A percentile compares a stretch with the other conserved stretches of the same genome.
These are phyloP conservation scores for Dianthus caryophyllus DNA, from an alignment of 148 eudicot genomes.

Conservation along the genomic window DNA sequence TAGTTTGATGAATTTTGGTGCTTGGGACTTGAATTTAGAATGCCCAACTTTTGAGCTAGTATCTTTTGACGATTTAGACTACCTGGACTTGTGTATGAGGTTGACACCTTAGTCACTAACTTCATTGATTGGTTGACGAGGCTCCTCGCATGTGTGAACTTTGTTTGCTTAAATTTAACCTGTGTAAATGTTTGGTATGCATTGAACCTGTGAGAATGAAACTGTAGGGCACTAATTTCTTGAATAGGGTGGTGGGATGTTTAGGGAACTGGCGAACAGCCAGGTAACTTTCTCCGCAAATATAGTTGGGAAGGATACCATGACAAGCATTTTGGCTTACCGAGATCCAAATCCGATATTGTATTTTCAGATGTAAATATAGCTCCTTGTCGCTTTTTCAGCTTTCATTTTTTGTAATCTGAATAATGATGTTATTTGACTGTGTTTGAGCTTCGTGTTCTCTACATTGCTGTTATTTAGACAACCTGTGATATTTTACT, in stretches of 20 bases:
- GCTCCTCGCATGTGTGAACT: neutral
- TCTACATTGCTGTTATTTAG: neutral
- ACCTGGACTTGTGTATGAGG: neutral
- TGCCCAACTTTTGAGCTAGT: neutral
- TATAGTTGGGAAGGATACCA: neutral
- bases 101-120: neutral
- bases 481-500: conserved; percentile 1
- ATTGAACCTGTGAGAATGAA: neutral
- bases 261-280: neutral
- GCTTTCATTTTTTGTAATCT: neutral
- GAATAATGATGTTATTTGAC: conserved; percentile 4
- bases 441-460: neutral
- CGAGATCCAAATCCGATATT: neutral
- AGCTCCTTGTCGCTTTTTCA: neutral
- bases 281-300: neutral
- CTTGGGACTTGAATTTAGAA: neutral
- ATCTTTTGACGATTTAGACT: neutral
- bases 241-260: neutral
- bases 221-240: neutral
- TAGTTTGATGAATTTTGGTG: neutral
- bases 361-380: neutral
- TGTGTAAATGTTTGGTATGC: conserved; percentile 8
- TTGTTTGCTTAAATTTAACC: neutral
- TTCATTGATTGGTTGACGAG: neutral
- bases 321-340: neutral